Base-by-base conservation (phyloP, 1,139 yeast species). In the Pichia kudriavzevii region DNA sequence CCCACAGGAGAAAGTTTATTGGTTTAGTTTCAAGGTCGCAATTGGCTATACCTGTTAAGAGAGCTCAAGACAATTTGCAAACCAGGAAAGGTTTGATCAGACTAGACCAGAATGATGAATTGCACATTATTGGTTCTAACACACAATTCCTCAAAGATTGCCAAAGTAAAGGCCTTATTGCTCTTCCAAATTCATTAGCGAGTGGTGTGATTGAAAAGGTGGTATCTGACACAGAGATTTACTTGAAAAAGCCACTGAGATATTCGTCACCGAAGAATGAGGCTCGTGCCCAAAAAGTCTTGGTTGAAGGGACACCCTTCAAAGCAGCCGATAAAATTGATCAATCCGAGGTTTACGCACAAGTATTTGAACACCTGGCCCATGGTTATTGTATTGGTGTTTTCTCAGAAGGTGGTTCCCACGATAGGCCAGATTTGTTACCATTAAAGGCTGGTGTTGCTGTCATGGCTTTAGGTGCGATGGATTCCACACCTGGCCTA, bases 391-490 rank as follows among this genome's bases (percentile, higher is more conserved):
- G 94, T 47, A 64, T 91, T 25, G 98, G 97, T n/a, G 84, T 91
- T 34, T 91, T 88, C 61, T 97, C 97, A 4, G 97, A 88, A 61
- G 97, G 97, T 34, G 97, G 97, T 1, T 83, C 95, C 13, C 98
- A 91, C 50, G 98, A 91, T 56, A 69, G 97, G 43, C 79, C 97
- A 0, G 94, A 85, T 46, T 60, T 91, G 45, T 64, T 91, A 36
- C 97, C 97, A 1, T 64, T 91, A 50, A 91, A 91, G 53, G 96
- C 97, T 1, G 98, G 98, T 39, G 97, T 91, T 13, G 97, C 96
- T 2, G 80, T 91, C 35, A 91, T 91, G 97, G 97, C 97, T 0
- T 64, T 91, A 15, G 97, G 97, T 14, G 93, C 97, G 1, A 71
- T 84, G 68, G 83, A 78, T 13, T 66, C 72, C 33, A 69, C 75